A percentile compares a stretch with the other conserved stretches of the same genome.
phyloP scores from a whole-genome alignment of 768 basidiomycete genomes.

The Fibroporia radiculosa region DNA sequence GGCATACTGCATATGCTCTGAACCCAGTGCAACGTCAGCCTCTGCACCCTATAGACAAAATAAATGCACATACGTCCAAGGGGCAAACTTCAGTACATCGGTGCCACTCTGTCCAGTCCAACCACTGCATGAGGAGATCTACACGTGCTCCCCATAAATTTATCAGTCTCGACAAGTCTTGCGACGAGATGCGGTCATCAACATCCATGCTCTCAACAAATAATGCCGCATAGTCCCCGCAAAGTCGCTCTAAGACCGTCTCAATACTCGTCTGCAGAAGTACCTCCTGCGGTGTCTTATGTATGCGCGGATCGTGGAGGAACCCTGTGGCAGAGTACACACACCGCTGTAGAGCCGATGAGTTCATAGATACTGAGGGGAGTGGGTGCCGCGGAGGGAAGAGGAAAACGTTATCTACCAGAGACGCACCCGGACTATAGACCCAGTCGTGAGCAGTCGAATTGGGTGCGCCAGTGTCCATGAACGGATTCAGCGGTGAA shows the following conservation, averaged over 20 bases:
- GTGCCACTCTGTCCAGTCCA: conserved; percentile 7
- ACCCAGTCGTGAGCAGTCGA: background rate
- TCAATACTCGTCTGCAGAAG: conserved; percentile 2
- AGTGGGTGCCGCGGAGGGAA: background rate
- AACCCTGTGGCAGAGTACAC: conserved; percentile 3
- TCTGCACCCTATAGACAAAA: background rate
- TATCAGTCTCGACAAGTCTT: background rate
- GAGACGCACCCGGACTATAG: background rate
- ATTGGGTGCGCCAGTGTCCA: conserved; percentile 1
- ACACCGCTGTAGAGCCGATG: conserved; percentile 1
- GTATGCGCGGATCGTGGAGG: background rate
- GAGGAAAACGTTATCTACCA: background rate
- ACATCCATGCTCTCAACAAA: conserved; percentile 8
- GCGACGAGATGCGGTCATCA: background rate
- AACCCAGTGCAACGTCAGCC: too few relatives aligned
- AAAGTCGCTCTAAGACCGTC: conserved; percentile 1
- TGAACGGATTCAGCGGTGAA: conserved; percentile 5
- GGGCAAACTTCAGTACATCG: conserved; percentile 5
- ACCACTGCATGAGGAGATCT: conserved; percentile 2
- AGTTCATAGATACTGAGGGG: background rate
- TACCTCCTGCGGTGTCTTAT: conserved; percentile 2
- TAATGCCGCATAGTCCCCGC: conserved; percentile 2
- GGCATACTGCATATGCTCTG: conserved; percentile 5
- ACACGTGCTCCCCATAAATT: conserved; percentile 1
- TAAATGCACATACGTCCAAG: background rate